Base-by-base conservation (phyloP, 352 stramenopile genomes). In the Globisporangium carolinianum region DNA sequence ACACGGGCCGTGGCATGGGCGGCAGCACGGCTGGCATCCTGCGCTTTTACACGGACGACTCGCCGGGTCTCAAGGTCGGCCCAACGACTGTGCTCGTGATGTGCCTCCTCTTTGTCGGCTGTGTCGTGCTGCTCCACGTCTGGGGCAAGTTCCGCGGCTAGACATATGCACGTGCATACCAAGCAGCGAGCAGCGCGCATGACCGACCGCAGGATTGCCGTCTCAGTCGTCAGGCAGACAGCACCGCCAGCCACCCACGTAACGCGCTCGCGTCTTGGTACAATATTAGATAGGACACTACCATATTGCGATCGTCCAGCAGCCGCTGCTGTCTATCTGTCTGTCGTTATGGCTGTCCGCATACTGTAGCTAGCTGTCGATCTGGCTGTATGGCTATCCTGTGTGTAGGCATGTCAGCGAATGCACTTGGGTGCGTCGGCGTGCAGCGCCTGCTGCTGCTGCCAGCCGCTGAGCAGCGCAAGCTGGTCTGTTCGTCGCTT, bases 41-140 rank as follows among this genome's bases (percentile, higher is more conserved):
- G 68, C 91, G 95, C 73, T 98, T 98, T 77, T 98, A 98, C 76
- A 98, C 93, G 55, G 94, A 98, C 75, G 95, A 98, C 75, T 97
- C 92, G 60, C 94, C 95, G 18, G 94, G 95, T 56, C 76, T 98
- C 53, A 97, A 98, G 79, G 95, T 98, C 61, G 94, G 93, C 62
- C 95, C 95, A 43, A 98, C 92, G 50, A 97, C 91, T 17, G 94
- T 98, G 65, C 83, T 98, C 63, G 91, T 98, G 49, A 86, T 92
- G 55, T 97, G 87, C 66, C 79, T 98, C 58, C 85, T 91, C 57
- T 98, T 98, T 71, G 94, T 98, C 54, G 95, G 93, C 60, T 93
- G 98, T 59, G 95, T 98, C 51, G 95, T 98, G 61, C 77, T 98
- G 63, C 86, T 98, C 61, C 95, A 98, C 74, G 97, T 98, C 67